Base-by-base conservation (phyloP, 1,139 yeast genomes). In the Kluyveromyces sp. region DNA sequence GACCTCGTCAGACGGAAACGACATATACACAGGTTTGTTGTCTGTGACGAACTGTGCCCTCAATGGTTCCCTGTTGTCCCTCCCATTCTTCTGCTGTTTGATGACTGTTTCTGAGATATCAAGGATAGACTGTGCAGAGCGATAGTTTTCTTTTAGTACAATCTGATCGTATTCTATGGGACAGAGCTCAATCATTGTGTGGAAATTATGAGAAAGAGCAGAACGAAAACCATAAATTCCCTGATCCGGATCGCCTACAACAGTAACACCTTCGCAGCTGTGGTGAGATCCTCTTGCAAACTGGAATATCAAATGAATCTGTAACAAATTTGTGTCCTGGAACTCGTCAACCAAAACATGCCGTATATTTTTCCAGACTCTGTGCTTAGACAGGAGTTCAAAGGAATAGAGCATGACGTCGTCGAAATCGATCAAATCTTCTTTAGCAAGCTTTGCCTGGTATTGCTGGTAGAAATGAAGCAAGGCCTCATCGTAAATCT, bases 171-270 rank as follows among this genome's bases (percentile, higher is more conserved):
- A 60, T 1, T 61, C 55, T 7, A 61, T 46, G 0, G 67, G 66
- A 51, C 76, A 83, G 45, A 69, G 63, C 0, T 62, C 56, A 31
- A 63, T 61, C 88, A 92, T 80, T 11, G 69, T 68, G 31, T 64
- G 65, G 54, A 92, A 86, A 55, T 86, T 88, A 13, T 69, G 67
- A 0, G 82, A 71, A 36, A 79, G 78, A 0, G 97, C 96, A 53
- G 84, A 80, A 49, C 98, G 70, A 53, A 89, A 89, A 0, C 82
- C 87, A 60, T 92, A 92, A 25, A 92, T 92, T 57, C 95, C 82
- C 62, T 92, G 97, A 63, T 92, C 96, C 0, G 96, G 95, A 56
- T 92, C 98, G 1, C 98, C 98, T 0, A 92, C 97, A 1, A 88
- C 78, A 0, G 96, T 85, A 7, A 89, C 70, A 49, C 81, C 81